A percentile compares a stretch with the other conserved stretches of the same genome.
These are phyloP conservation scores for Debaryomyces sp. DNA, from an alignment of 1,139 yeast genomes.

Conservation along the genomic window DNA sequence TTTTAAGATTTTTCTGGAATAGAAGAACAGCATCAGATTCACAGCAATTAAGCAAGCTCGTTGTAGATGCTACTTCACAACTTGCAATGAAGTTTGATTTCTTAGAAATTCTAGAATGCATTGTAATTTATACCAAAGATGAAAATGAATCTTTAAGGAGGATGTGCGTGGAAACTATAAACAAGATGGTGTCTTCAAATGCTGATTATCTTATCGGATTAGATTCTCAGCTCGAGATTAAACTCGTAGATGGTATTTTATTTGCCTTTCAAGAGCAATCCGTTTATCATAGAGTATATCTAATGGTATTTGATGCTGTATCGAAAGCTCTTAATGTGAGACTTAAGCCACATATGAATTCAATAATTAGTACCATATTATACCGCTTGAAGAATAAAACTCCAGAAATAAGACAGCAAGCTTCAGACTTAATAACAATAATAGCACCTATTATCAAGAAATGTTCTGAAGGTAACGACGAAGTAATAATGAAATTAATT, in stretches of 20 bases:
- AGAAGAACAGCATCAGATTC: conserved; percentile 64
- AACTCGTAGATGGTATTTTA: conserved; percentile 80
- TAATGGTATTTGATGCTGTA: conserved; percentile 68
- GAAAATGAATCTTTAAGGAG: conserved; percentile 78
- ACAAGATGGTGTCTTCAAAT: conserved; percentile 29
- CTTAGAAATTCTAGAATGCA: conserved; percentile 56
- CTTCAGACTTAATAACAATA: conserved; percentile 75
- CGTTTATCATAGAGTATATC: conserved; percentile 51
- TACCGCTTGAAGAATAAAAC: conserved; percentile 74
- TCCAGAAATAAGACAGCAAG: conserved; percentile 78
- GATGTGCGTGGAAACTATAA: conserved; percentile 76
- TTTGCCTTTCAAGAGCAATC: conserved; percentile 84
- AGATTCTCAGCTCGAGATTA: conserved; percentile 52
- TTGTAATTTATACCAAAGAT: conserved; percentile 69
- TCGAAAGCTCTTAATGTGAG: conserved; percentile 70
- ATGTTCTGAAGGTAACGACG: conserved; percentile 61
- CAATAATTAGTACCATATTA: conserved; percentile 72
- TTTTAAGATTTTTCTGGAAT: conserved; percentile 78
- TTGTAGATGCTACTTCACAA: conserved; percentile 72
- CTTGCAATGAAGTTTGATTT: conserved; percentile 73
- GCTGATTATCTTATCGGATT: conserved; percentile 42
- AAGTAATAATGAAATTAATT: conserved; percentile 65
- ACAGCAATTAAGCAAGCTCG: conserved; percentile 53
- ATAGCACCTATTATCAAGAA: conserved; percentile 68
- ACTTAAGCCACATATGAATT: conserved; percentile 72